Conservation (phyloP, 2,329 filamentous ascomycete species). For the Xylaria polymorpha region DNA sequence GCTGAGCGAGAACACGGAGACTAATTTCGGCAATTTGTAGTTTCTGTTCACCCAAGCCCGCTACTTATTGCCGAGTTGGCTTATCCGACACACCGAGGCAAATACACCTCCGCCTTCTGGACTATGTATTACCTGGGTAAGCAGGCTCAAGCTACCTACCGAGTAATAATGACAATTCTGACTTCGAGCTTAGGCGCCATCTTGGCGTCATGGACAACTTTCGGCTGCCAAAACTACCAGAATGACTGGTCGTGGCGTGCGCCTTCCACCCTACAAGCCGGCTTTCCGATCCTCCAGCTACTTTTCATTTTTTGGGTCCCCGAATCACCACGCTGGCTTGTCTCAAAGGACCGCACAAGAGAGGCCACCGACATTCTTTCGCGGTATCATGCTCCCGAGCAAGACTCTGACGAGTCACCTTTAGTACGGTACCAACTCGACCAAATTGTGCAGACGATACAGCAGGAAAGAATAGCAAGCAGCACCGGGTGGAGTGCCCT, state of each 20-base stretch:
- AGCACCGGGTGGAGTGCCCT: slow-evolving; percentile 48
- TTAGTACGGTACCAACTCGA: slow-evolving; percentile 22
- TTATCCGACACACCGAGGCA: slow-evolving; percentile 52
- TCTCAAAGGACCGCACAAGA: slow-evolving; percentile 46
- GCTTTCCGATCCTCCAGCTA: slow-evolving; percentile 35
- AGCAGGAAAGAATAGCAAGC: slow-evolving; percentile 24
- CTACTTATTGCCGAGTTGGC: slow-evolving; percentile 52
- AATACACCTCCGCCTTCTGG: slow-evolving; percentile 51
- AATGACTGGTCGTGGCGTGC: slow-evolving; percentile 49
- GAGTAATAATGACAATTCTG: neutral
- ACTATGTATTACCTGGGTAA: slow-evolving; percentile 53
- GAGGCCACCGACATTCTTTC: slow-evolving; percentile 50
- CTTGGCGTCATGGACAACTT: slow-evolving; percentile 54
- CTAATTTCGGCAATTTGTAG: slow-evolving; percentile 26
- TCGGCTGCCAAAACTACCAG: slow-evolving; percentile 49
- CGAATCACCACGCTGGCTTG: slow-evolving; percentile 52
- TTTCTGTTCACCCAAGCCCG: slow-evolving; percentile 54
- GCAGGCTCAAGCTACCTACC: slow-evolving; percentile 1
- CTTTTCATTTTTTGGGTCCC: slow-evolving; percentile 42
- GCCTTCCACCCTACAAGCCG: slow-evolving; percentile 50
- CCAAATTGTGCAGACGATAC: slow-evolving; percentile 15
- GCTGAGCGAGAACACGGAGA: neutral
- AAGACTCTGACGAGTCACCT: slow-evolving; percentile 53
- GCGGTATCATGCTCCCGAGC: slow-evolving; percentile 57
- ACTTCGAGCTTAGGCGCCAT: slow-evolving; percentile 41